Evolutionary conservation across 129 eudicot species (phyloP).

Genomic region (Centella asiatica): DNA sequence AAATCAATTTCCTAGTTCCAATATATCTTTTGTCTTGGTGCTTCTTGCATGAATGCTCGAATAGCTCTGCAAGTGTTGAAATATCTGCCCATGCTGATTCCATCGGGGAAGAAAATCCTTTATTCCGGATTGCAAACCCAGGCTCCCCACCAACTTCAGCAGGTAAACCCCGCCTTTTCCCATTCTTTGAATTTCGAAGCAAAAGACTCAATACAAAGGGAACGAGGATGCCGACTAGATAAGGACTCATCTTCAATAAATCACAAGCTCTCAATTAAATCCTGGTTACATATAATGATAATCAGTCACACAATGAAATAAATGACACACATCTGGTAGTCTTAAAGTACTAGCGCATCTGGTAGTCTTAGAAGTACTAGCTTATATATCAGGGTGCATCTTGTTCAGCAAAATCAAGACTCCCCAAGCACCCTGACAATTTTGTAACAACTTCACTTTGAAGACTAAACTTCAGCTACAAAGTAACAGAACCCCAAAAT

Average conservation of each 20-base stretch:
- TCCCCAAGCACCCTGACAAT: too few species aligned
- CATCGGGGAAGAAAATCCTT: conserved; percentile 54
- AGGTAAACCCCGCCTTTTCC: conserved; percentile 54
- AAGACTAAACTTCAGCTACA: too few species aligned
- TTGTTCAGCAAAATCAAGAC: too few species aligned
- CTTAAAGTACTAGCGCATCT: too few species aligned
- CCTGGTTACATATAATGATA: too few species aligned
- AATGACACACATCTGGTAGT: too few species aligned
- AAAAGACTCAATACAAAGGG: conserved; percentile 62
- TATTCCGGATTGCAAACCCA: conserved; percentile 64
- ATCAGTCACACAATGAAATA: conserved; percentile 6
- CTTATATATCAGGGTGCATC: neutral
- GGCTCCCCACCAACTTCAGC: conserved; percentile 74
- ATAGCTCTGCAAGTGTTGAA: conserved; percentile 82
- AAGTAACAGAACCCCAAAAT: too few species aligned
- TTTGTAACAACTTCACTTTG: too few species aligned
- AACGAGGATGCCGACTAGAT: conserved; percentile 56
- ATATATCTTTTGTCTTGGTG: conserved; percentile 50
- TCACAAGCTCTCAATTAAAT: conserved; percentile 1
- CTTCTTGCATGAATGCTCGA: conserved; percentile 71
- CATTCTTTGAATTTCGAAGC: conserved; percentile 36
- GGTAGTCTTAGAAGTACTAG: too few species aligned
- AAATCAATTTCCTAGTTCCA: conserved; percentile 68
- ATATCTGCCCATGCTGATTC: conserved; percentile 70
- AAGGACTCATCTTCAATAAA: conserved; percentile 49